Evolutionary conservation across 495 filamentous ascomycete species (phyloP), one percentile per base, ranked within the genome.

Genomic region (Lasiosphaeria ovina): DNA sequence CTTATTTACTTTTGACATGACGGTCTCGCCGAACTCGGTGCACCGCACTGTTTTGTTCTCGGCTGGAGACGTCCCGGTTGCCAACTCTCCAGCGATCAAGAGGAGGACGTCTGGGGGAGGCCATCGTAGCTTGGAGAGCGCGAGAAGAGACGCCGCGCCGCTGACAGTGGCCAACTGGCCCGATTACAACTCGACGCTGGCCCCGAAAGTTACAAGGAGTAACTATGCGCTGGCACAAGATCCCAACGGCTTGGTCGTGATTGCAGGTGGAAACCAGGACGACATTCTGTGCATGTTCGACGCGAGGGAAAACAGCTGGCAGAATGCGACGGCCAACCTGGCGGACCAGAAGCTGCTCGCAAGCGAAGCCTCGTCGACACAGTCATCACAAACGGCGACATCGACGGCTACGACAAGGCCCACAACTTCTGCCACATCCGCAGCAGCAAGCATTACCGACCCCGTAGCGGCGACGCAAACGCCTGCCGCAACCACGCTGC

Each of bases 1-100:
- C n/a, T 76, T 98, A 11, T 83, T 92, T 62, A 83, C 83, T 1
- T 98, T 92, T 69, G 85, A 97, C 67, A 84, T 93, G 80, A 82
- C 76, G 11, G 77, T 77, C 10, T 86, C 84, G 3, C 93, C 95
- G n/a, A 94, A 96, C 69, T 68, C 76, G 8, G 89, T 97, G 48
- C 82, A 83, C 17, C 85, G 87, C 54, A 80, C 84, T 5, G 81
- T 87, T 7, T 66, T 96, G 12, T 62, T 77, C 32, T 72, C 69
- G 57, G 72, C 64, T 6, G 59, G 71, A 62, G 86, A 63, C 69
- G 75, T 59, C 61, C 86, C 64, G 64, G 77, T 74, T 73, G 76
- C 31, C 7, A 69, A 68, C 40, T 66, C 81, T 42, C 58, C 72
- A 44, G 68, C 78, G 10, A 63, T 77, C 34, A 53, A 60, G 38